phyloP scores from a whole-genome alignment of 179 eudicot genomes.

The Kewa caespitosa region DNA sequence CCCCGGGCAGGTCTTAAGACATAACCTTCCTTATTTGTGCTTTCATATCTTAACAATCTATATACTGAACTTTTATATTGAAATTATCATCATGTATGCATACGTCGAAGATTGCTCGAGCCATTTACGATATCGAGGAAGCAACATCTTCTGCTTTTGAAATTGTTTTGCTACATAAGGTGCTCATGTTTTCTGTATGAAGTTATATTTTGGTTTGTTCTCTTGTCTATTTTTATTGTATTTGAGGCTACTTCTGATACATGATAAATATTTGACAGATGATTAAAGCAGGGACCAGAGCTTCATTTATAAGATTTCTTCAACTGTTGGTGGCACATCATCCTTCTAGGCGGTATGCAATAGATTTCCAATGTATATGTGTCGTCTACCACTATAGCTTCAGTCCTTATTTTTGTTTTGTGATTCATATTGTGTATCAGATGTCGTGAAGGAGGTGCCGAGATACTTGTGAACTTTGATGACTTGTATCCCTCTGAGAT shows the following conservation, averaged over 20 bases:
- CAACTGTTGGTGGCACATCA: conserved; percentile 92
- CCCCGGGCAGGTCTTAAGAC: conserved; percentile 65
- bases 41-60: neutral
- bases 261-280: conserved; percentile 48
- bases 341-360: conserved; percentile 79
- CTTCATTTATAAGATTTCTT: conserved; percentile 70
- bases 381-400: neutral
- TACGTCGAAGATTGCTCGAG: conserved; percentile 64
- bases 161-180: conserved; percentile 78
- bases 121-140: conserved; percentile 89
- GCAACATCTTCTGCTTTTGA: conserved; percentile 80
- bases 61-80: neutral
- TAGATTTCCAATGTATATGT: conserved; percentile 9
- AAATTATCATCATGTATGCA: conserved; percentile 20
- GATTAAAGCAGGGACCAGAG: conserved; percentile 79
- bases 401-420: conserved; percentile 12
- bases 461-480: conserved; percentile 82
- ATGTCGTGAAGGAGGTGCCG: conserved; percentile 96
- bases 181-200: conserved; percentile 24
- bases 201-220: neutral
- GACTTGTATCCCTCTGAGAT: conserved; percentile 57
- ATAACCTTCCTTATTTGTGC: conserved; percentile 11
- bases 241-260: conserved; percentile 14
- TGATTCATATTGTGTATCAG: too few relatives aligned
- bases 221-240: conserved; percentile 1